These are phyloP conservation scores for Nymphaea thermarum DNA, from an alignment of 164 flowering plant species.

Conservation along the genomic window DNA sequence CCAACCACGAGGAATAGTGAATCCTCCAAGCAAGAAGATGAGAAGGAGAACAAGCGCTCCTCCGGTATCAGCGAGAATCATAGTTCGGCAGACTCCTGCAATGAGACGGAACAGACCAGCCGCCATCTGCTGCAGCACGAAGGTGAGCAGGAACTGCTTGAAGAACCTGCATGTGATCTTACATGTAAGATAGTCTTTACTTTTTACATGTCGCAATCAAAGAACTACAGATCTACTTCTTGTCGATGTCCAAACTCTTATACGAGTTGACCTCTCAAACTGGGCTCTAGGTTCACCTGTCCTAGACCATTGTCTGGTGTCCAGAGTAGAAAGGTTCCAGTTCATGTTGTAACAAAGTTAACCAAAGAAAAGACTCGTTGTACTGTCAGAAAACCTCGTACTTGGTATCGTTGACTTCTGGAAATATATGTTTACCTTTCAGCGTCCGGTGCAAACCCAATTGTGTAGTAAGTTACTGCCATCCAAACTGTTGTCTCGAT, in stretches of 20 bases:
- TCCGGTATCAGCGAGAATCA: slow-evolving; percentile 40
- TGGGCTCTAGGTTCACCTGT: no score
- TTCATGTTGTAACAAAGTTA: no score
- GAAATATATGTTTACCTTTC: slow-evolving; percentile 20
- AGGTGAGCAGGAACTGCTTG: slow-evolving; percentile 30
- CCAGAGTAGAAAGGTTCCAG: no score
- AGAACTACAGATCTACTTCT: no score
- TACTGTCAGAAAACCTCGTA: no score
- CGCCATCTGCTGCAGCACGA: slow-evolving; percentile 40
- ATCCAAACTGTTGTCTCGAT: slow-evolving; percentile 42
- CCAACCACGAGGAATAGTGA: slow-evolving; percentile 36
- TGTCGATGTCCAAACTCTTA: no score
- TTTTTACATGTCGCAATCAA: no score
- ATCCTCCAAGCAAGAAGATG: slow-evolving; percentile 33
- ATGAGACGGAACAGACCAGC: slow-evolving; percentile 34
- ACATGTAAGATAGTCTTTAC: neutral
- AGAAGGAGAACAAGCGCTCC: slow-evolving; percentile 30
- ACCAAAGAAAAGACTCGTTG: no score
- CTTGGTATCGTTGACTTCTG: no score
- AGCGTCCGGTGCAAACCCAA: slow-evolving; percentile 41
- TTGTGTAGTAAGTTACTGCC: slow-evolving; percentile 35
- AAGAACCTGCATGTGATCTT: slow-evolving; percentile 28
- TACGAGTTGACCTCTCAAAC: no score
- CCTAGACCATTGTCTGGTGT: no score
- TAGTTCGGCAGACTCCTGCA: slow-evolving; percentile 32